Evolutionary conservation across 495 filamentous ascomycete genomes (phyloP), one percentile per base, ranked within the genome.

Genomic region (Hypoxylon subgilvum): DNA sequence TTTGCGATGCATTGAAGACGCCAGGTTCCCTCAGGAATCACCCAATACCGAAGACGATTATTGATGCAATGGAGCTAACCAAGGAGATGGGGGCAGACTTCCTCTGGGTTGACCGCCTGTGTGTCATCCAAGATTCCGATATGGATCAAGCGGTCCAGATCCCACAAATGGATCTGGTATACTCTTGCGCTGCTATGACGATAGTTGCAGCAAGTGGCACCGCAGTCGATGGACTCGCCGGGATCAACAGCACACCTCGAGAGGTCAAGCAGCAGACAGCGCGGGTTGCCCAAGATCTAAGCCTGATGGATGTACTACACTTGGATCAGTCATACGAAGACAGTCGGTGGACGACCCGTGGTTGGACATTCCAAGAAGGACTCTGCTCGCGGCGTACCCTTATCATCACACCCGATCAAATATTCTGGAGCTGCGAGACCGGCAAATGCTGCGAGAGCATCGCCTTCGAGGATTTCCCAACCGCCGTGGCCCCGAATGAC

Each of bases 301-400:
- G 45, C n/a, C 25, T 59, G 3, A 59, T 52, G 32, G 25, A 52
- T 16, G 41, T 48, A 6, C n/a, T 58, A 2, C 12, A 8, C 1
- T 47, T 65, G 6, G 55, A 60, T 39, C 23, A 56, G 7, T 6
- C 18, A 3, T 52, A 57, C 21, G 34, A 48, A n/a, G 27, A 55
- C 8, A 64, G 61, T 3, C 60, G 55, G 18, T 76, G 72, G 74
- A 49, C 38, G 1, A 70, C 65, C 4, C 60, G 74, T 9, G 74
- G 69, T 2, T 77, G 74, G 74, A 76, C 74, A 6, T 77, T 69
- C 40, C 74, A 76, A 46, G 74, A 77, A 53, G 61, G 52, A 4
- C 21, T 74, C 9, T 58, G 74, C 13, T 74, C 74, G 4, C 46
- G 35, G 5, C 71, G 72, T 4, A 51, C 66, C 8, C 49, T 78